Percentiles rank a stretch among this genome's conserved stretches.
phyloP scores from a whole-genome alignment of 2,329 filamentous ascomycete genomes.

The Colletotrichum lindemuthianum region DNA sequence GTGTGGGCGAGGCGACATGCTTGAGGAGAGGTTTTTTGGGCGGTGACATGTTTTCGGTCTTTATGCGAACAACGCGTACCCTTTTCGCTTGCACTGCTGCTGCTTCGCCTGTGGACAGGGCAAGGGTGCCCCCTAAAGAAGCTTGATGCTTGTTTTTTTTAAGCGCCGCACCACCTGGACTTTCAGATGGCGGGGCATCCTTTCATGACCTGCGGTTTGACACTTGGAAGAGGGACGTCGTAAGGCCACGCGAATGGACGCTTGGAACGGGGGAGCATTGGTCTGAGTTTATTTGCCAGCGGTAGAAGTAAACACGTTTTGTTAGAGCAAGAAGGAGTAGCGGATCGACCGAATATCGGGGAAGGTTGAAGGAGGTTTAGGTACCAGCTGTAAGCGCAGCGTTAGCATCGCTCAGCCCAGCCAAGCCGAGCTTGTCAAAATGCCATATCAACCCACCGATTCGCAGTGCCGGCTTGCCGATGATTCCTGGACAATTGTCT shows the following conservation, averaged over 20 bases:
- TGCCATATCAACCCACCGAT: slow-evolving; percentile 28
- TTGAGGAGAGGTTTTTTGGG: neutral
- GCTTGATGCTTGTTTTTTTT: slow-evolving; percentile 33
- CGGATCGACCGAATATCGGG: neutral
- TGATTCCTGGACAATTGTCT: slow-evolving; percentile 19
- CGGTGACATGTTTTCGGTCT: slow-evolving; percentile 4
- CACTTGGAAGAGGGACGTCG: slow-evolving; percentile 8
- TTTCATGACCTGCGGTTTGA: slow-evolving; percentile 25
- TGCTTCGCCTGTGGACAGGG: slow-evolving; percentile 12
- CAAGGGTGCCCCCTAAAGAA: slow-evolving; percentile 17
- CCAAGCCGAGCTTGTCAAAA: slow-evolving; percentile 24
- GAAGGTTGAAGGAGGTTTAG: slow-evolving; percentile 20
- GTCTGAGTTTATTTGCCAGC: too few relatives aligned
- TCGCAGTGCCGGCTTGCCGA: slow-evolving; percentile 21
- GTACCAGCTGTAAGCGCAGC: slow-evolving; percentile 15
- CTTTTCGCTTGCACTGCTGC: slow-evolving; percentile 11
- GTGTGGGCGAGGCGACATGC: neutral
- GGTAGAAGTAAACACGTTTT: too few relatives aligned
- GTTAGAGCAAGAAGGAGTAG: neutral
- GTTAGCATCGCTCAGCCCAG: slow-evolving; percentile 19
- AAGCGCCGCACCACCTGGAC: slow-evolving; percentile 23
- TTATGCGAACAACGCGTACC: slow-evolving; percentile 17
- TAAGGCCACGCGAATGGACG: slow-evolving; percentile 32
- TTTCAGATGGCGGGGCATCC: slow-evolving; percentile 11
- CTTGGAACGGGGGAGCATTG: neutral